Percentiles rank a stretch among this genome's conserved stretches.
Conservation (phyloP, 2,329 filamentous ascomycete genomes). For the Talaromyces marneffei region DNA sequence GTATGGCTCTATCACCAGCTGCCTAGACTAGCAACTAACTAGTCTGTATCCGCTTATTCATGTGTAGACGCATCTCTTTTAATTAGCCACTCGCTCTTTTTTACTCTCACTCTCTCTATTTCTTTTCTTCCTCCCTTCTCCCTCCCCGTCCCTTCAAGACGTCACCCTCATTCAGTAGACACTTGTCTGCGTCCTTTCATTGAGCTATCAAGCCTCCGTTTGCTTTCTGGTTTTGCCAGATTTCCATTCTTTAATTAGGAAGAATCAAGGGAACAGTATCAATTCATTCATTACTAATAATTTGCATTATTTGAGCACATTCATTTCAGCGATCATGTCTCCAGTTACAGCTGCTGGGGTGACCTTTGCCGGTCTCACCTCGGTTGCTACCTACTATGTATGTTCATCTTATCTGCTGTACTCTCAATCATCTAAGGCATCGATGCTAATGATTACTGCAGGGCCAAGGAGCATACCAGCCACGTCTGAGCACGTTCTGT, state of each 20-base stretch:
- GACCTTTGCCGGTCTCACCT: slow-evolving; percentile 9
- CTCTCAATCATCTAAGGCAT: slow-evolving; percentile 47
- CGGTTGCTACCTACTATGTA: slow-evolving; percentile 14
- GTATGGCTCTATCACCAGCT: not conserved
- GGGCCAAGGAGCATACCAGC: slow-evolving; percentile 50
- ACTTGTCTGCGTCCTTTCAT: slow-evolving; percentile 53
- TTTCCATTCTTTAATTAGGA: slow-evolving; percentile 30
- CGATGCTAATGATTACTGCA: slow-evolving; percentile 44
- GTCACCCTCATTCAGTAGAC: slow-evolving; percentile 9
- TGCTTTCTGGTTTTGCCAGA: slow-evolving; percentile 35
- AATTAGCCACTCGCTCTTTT: not conserved
- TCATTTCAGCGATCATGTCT: slow-evolving; percentile 23
- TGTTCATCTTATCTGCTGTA: not conserved
- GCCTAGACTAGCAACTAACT: not conserved
- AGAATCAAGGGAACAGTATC: slow-evolving; percentile 9
- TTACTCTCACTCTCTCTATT: not conserved
- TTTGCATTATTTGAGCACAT: slow-evolving; percentile 31
- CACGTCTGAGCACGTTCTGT: slow-evolving; percentile 48
- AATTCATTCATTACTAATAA: slow-evolving; percentile 25
- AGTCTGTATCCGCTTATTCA: not conserved
- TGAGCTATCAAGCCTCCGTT: slow-evolving; percentile 27
- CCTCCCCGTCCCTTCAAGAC: not conserved
- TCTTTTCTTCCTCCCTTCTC: not conserved
- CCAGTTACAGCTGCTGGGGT: not conserved
- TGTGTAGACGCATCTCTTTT: not conserved